Base-by-base conservation (phyloP, 2,329 filamentous ascomycete species). In the Arthrobotrys iridis region DNA sequence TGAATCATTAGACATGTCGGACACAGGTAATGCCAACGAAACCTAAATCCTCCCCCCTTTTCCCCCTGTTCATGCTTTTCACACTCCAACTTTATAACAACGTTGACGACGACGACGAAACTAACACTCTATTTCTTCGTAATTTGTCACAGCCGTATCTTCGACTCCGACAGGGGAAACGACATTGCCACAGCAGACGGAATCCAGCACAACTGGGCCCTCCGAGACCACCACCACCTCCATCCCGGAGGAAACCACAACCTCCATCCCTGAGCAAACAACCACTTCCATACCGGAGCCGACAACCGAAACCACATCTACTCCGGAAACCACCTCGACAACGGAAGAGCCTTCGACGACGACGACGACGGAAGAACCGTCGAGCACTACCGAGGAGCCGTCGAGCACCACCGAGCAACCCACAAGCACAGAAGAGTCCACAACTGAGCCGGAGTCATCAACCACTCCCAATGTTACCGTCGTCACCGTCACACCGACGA, bases 401-500 rank as follows among this genome's bases (percentile, higher is more conserved):
- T 26, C 45, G 40, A 30, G 46, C 13, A 41, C 48, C 15, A 37
- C 70, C 22, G 26, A 52, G 13, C 18, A 57, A n/a, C 24, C 71
- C 37, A 45, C 77, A 13, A 60, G 41, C n/a, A 15, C 52, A 1
- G 40, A 57, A 33, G 59, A 59, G 46, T 45, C 76, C 20, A 63
- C 77, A 45, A 65, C 77, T 3, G 52, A 76, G 7, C 72, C 43
- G n/a, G 24, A 50, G 11, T 60, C 72, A n/a, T 30, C 64, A 48
- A 55, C 65, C 2, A 28, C 70, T 3, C 35, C 68, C 18, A 30
- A 28, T 7, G 55, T 72, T 0, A 70, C 68, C 4, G 46, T 76
- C 11, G 57, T 78, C 63, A 77, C 77, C 5, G 52, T 78, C 15
- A 77, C 78, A 11, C 77, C 76, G 11, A 77, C 59, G 13, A 24